Percentiles rank a stretch among this genome's conserved stretches.
Conservation (phyloP, 2,329 filamentous ascomycete genomes). For the Aquanectria penicillioides region DNA sequence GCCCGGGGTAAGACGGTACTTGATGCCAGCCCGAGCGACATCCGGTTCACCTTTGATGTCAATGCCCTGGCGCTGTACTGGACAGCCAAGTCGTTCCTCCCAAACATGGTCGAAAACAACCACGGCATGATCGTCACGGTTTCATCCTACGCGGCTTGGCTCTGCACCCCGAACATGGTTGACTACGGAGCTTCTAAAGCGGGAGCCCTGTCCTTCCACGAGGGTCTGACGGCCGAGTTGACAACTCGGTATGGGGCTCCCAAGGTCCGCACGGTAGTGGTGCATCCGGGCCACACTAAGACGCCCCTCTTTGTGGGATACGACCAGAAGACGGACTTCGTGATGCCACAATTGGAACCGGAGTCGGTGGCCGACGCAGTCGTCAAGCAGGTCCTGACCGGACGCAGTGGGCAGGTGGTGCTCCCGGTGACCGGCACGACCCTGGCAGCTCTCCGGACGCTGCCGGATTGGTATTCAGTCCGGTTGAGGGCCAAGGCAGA, state of each 20-base stretch:
- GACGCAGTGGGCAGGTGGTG: conserved; percentile 59
- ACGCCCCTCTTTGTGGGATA: conserved; percentile 56
- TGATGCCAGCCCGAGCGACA: conserved; percentile 63
- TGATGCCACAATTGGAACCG: conserved; percentile 48
- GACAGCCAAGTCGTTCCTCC: conserved; percentile 74
- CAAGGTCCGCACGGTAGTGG: conserved; percentile 71
- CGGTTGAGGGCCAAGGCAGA: conserved; percentile 56
- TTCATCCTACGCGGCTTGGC: conserved; percentile 70
- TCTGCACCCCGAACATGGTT: conserved; percentile 69
- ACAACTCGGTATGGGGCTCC: conserved; percentile 69
- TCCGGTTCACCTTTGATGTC: conserved; percentile 76
- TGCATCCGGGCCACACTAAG: conserved; percentile 62
- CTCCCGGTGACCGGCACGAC: conserved; percentile 53
- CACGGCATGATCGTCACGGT: conserved; percentile 81
- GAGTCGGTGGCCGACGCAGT: conserved; percentile 58
- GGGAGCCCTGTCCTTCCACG: conserved; percentile 73
- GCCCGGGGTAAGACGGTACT: conserved; percentile 71
- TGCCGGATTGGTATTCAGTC: conserved; percentile 73
- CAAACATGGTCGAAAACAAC: conserved; percentile 68
- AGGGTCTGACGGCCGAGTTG: conserved; percentile 70
- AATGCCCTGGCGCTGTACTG: conserved; percentile 76
- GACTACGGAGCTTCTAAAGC: conserved; percentile 77
- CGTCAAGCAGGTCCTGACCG: conserved; percentile 59
- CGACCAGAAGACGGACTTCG: conserved; percentile 60
- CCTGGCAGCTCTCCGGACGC: conserved; percentile 56